Conservation (phyloP, 169 alveolate genomes). For the Babesia bigemina region DNA sequence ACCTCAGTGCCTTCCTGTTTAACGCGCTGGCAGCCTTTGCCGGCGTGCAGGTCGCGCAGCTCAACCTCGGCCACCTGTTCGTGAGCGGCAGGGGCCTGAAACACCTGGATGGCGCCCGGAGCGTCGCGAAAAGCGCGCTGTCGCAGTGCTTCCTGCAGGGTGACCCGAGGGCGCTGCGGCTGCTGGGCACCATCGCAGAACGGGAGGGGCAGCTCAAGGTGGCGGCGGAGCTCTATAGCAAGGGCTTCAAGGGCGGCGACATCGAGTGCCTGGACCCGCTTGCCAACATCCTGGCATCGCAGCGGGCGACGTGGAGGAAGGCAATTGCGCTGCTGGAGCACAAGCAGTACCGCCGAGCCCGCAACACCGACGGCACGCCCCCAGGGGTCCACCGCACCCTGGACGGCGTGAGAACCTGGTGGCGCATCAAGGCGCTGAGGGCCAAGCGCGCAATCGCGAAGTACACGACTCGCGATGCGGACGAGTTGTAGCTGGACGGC, state of each 20-base stretch:
- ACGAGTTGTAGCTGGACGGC: not conserved
- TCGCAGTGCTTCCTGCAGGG: conserved; percentile 44
- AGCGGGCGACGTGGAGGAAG: conserved; percentile 16
- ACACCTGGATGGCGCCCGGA: not conserved
- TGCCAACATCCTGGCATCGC: not conserved
- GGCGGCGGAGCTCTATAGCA: conserved; percentile 41
- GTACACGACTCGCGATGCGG: conserved; percentile 6
- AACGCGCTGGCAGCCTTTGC: conserved; percentile 41
- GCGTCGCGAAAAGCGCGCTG: conserved; percentile 8
- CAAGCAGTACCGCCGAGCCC: conserved; percentile 50
- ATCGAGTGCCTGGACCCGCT: conserved; percentile 59
- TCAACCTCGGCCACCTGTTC: conserved; percentile 16
- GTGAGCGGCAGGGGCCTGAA: conserved; percentile 13
- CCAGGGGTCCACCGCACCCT: conserved; percentile 3
- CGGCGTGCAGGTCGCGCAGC: conserved; percentile 52
- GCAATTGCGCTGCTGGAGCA: conserved; percentile 53
- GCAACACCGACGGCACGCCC: not conserved
- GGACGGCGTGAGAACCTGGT: conserved; percentile 16
- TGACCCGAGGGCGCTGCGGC: conserved; percentile 15
- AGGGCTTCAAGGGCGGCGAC: conserved; percentile 63
- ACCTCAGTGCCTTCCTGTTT: conserved; percentile 16
- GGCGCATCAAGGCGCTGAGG: conserved; percentile 19
- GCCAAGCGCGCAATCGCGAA: conserved; percentile 17
- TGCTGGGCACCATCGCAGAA: conserved; percentile 33
- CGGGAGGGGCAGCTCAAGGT: conserved; percentile 21